Evolutionary conservation across 2,329 filamentous ascomycete genomes (phyloP).

Genomic region (Cercospora zeina): DNA sequence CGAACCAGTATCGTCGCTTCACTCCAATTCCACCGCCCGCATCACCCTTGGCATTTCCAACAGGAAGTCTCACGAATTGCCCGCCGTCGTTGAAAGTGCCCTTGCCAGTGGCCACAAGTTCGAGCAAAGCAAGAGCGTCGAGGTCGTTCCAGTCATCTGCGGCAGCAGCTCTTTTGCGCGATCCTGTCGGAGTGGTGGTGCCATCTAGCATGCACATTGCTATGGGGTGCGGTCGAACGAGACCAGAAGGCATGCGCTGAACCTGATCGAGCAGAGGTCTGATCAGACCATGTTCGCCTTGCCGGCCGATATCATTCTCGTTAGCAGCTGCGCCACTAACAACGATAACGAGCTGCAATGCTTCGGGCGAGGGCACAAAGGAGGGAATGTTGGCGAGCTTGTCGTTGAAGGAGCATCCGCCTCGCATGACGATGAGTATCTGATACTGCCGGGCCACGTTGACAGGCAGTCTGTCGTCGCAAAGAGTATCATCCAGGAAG

Average conservation of each 20-base stretch:
- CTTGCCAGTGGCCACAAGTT: not conserved
- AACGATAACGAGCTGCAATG: slow-evolving; percentile 77
- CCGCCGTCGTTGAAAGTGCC: not conserved
- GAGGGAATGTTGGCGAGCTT: slow-evolving; percentile 85
- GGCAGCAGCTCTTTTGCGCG: not conserved
- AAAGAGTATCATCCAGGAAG: slow-evolving; percentile 70
- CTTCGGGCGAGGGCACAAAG: slow-evolving; percentile 55
- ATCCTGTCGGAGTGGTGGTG: slow-evolving; percentile 27
- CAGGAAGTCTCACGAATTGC: slow-evolving; percentile 10
- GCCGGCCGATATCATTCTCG: not conserved
- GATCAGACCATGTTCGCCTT: slow-evolving; percentile 44
- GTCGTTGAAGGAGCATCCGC: slow-evolving; percentile 77
- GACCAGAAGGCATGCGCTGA: slow-evolving; percentile 70
- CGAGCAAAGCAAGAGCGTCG: not conserved
- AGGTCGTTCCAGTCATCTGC: slow-evolving; percentile 5
- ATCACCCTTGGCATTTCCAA: not conserved
- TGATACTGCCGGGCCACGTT: slow-evolving; percentile 61
- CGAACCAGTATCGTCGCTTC: slow-evolving; percentile 74
- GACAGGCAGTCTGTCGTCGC: slow-evolving; percentile 56
- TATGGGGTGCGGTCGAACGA: slow-evolving; percentile 69
- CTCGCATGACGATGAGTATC: slow-evolving; percentile 77
- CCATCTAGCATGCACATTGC: slow-evolving; percentile 82
- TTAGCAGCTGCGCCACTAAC: slow-evolving; percentile 60
- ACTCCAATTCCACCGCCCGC: slow-evolving; percentile 63
- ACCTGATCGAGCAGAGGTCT: slow-evolving; percentile 73